Evolutionary conservation across 805 yeast species (phyloP).

Genomic region (Yarrowia divulgata): DNA sequence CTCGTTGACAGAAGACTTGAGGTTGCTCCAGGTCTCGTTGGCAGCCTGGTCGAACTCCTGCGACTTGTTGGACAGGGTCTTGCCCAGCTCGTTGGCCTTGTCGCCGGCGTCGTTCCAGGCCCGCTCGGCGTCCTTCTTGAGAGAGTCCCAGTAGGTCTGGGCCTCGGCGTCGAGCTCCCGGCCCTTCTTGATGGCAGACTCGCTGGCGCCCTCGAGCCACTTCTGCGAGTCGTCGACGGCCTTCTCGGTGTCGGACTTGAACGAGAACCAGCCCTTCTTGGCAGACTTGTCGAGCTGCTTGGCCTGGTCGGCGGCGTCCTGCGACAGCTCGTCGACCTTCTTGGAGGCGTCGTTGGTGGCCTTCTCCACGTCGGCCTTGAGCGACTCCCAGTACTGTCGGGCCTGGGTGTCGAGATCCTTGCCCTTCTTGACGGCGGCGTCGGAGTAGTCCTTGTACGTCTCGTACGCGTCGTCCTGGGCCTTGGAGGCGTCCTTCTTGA

Average conservation of each 20-base stretch:
- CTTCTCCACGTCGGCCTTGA: slow-evolving; percentile 31
- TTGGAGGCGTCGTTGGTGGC: slow-evolving; percentile 35
- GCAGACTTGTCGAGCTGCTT: slow-evolving; percentile 34
- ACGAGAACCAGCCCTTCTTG: slow-evolving; percentile 34
- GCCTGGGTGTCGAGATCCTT: slow-evolving; percentile 39
- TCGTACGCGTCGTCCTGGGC: slow-evolving; percentile 28
- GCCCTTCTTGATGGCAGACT: slow-evolving; percentile 28
- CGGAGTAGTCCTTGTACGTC: slow-evolving; percentile 29
- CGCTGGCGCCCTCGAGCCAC: slow-evolving; percentile 6
- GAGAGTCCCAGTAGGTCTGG: slow-evolving; percentile 35
- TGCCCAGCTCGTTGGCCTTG: slow-evolving; percentile 23
- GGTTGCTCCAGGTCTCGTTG: slow-evolving; percentile 24
- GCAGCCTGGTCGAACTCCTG: slow-evolving; percentile 36
- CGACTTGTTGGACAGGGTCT: slow-evolving; percentile 25
- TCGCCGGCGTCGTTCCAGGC: slow-evolving; percentile 15
- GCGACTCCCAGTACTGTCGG: slow-evolving; percentile 35
- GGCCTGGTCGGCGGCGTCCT: slow-evolving; percentile 33
- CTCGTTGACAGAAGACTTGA: slow-evolving; percentile 23
- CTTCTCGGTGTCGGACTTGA: slow-evolving; percentile 40
- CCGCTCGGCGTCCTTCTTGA: slow-evolving; percentile 9
- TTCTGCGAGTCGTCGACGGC: slow-evolving; percentile 40
- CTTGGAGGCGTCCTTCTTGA: slow-evolving; percentile 16
- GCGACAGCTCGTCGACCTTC: slow-evolving; percentile 10
- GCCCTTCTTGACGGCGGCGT: slow-evolving; percentile 32
- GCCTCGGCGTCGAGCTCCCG: slow-evolving; percentile 33